Base-by-base conservation (phyloP, 2,329 filamentous ascomycete species). In the Arthrobotrys megalospora region DNA sequence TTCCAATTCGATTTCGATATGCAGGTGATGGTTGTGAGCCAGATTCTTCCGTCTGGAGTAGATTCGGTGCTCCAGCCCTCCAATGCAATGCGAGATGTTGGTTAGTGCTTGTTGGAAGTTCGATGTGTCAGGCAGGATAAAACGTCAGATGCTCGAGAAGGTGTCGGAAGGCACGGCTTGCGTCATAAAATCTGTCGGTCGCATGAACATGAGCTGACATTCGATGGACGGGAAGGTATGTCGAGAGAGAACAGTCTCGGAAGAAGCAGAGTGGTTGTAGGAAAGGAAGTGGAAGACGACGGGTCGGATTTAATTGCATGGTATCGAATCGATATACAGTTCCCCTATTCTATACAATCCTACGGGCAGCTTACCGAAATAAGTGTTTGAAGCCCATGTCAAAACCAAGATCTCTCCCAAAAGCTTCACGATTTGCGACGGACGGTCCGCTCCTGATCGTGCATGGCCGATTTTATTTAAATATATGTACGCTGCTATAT, bases 301-400 rank as follows among this genome's bases (percentile, higher is more conserved):
- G 58, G 10, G n/a, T 34, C 28, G 43, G 63, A 66, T 50, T 24
- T 38, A 28, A 50, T 66, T 36, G 19, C 41, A 62, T 70, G 50
- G 52, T 53, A 55, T 70, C 64, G 48, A 53, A 55, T 70, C 64
- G 48, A 53, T 41, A 47, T 36, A 41, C 12, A 19, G 34, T 58
- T 48, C 65, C 53, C 65, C 65, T 34, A 58, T 45, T 58, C 53
- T 43, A 60, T 28, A 69, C 28, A 45, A 58, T 53, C 65, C 38
- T 45, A 52, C 19, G 66, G 43, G 24, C 43, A 53, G 12, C 45
- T 43, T 66, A 66, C 60, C 60, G 60, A 66, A 73, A 73, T 73
- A 73, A 55, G 52, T 72, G 68, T 73, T 73, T 73, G 69, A 73
- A 66, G 69, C 69, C 69, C 69, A 45, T 63, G 69, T 66, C 69